These are phyloP conservation scores for Didymella keratinophila DNA, from an alignment of 2,329 filamentous ascomycete species.

Conservation along the genomic window DNA sequence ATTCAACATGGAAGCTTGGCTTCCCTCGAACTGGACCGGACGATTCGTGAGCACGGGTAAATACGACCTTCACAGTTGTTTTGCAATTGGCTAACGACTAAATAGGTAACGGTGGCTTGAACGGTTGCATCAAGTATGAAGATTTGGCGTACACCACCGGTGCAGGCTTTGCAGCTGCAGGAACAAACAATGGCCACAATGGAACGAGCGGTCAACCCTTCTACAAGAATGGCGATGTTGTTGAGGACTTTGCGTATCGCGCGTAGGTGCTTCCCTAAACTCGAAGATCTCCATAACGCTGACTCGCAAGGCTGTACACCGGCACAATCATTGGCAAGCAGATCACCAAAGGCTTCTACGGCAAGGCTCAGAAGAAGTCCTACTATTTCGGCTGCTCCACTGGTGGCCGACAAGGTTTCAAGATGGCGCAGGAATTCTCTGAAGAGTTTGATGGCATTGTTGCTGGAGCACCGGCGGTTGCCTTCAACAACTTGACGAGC, in stretches of 20 bases:
- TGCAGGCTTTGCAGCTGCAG: slow-evolving; percentile 52
- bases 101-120: slow-evolving; percentile 52
- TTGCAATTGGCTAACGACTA: background rate
- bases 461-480: slow-evolving; percentile 45
- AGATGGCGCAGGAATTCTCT: slow-evolving; percentile 44
- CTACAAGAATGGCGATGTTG: slow-evolving; percentile 55
- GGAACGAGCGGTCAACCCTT: slow-evolving; percentile 57
- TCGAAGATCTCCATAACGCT: background rate
- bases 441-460: slow-evolving; percentile 51
- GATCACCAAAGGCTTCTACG: slow-evolving; percentile 52
- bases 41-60: slow-evolving; percentile 40
- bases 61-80: background rate
- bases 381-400: slow-evolving; percentile 51
- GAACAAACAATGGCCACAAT: slow-evolving; percentile 55
- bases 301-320: slow-evolving; percentile 39
- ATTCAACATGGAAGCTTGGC: slow-evolving; percentile 56
- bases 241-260: slow-evolving; percentile 59
- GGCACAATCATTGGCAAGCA: slow-evolving; percentile 51
- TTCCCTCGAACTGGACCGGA: slow-evolving; percentile 53
- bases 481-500: slow-evolving; percentile 46
- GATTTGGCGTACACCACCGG: slow-evolving; percentile 51
- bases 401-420: slow-evolving; percentile 50
- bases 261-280: slow-evolving; percentile 34
- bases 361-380: slow-evolving; percentile 51
- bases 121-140: slow-evolving; percentile 51